These are phyloP conservation scores for Nothophaeocryptopus gaeumannii DNA, from an alignment of 2,329 filamentous ascomycete genomes.

Conservation along the genomic window DNA sequence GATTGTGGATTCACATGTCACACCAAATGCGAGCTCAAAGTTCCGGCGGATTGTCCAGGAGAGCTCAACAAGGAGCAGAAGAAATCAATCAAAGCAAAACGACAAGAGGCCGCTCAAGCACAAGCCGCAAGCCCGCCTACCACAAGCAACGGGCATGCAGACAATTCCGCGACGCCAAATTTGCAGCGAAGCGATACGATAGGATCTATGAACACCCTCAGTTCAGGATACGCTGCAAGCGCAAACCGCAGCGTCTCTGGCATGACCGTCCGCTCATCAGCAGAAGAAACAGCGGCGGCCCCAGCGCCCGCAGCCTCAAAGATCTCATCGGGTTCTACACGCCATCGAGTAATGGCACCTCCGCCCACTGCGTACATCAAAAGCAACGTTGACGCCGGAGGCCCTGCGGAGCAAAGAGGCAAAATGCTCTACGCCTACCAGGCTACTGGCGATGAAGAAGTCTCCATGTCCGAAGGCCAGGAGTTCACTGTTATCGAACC, in stretches of 20 bases:
- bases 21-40: slow-evolving; percentile 98
- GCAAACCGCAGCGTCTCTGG: slow-evolving; percentile 73
- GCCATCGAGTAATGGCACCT: slow-evolving; percentile 76
- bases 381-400: slow-evolving; percentile 50
- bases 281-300: slow-evolving; percentile 30
- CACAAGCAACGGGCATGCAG: slow-evolving; percentile 27
- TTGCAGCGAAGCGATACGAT: slow-evolving; percentile 82
- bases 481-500: slow-evolving; percentile 77
- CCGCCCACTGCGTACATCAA: slow-evolving; percentile 75
- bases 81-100: slow-evolving; percentile 85
- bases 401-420: slow-evolving; percentile 61
- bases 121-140: slow-evolving; percentile 27
- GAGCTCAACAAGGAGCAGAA: slow-evolving; percentile 91
- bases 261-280: slow-evolving; percentile 49
- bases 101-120: slow-evolving; percentile 74
- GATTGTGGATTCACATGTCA: slow-evolving; percentile 98
- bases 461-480: slow-evolving; percentile 74
- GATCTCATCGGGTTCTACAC: slow-evolving; percentile 41
- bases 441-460: slow-evolving; percentile 73
- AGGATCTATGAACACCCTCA: slow-evolving; percentile 70
- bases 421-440: slow-evolving; percentile 91
- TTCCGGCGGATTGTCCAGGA: slow-evolving; percentile 90
- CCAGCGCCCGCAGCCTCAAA: slow-evolving; percentile 15
- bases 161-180: slow-evolving; percentile 53
- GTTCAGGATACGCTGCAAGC: slow-evolving; percentile 80